Evolutionary conservation across 1,284 basidiomycete species (phyloP), one percentile per base, ranked within the genome.

Genomic region (Ceratobasidium sp.): DNA sequence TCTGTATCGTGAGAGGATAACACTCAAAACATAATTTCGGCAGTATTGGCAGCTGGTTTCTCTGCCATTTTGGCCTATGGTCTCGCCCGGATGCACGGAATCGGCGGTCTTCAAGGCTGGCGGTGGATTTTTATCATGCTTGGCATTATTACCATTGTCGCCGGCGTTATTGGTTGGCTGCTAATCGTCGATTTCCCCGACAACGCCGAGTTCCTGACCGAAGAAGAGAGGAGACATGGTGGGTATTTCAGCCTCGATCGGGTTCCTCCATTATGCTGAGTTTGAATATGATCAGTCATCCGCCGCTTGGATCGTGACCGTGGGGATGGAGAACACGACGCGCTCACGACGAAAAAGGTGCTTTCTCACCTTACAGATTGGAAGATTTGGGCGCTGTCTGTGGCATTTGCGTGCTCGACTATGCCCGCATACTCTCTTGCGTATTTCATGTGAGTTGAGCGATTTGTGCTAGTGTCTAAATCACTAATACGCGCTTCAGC

Each of bases 171-270:
- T 59, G 73, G 62, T 53, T 74, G 73, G 72, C 66, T 80, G 54
- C 77, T 81, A 48, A 71, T 71, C 41, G 80, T 81, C 76, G 84
- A 84, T 78, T 84, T 85, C 80, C 84, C 84, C 13, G 83, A 84
- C 78, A 81, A 82, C 78, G 81, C 81, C 68, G 82, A 78, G n/a
- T 84, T 85, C 81, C 79, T 85, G 29, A 81, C 78, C 1, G 76
- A 78, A 29, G 80, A 81, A 29, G 80, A 84, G 77, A 37, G 66
- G 11, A 58, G 43, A 43, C 66, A 71, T 46, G 66, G 66, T 71
- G 24, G 8, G 66, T 56, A 31, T 62, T 43, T 62, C 37, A 41
- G 59, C 37, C 59, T 34, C 22, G 13, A 43, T 19, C 29, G 7
- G 22, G 16, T 13, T 8, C 8, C 19, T 8, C 11, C 24, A 2